Evolutionary conservation across 768 basidiomycete species (phyloP).

Genomic region (Macrolepiota dolichaula): DNA sequence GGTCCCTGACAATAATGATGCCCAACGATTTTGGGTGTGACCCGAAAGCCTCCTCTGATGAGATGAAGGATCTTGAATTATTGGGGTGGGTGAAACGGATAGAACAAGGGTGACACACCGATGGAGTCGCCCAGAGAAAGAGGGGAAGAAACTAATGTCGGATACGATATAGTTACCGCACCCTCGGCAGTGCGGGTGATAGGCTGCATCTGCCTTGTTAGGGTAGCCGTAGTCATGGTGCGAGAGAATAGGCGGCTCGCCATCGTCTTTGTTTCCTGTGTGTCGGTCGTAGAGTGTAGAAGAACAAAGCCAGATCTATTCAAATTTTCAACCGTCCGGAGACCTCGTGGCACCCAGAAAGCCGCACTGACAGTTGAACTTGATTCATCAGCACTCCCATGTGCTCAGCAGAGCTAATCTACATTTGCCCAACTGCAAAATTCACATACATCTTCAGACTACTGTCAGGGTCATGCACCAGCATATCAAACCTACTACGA

Average conservation of each 20-base stretch:
- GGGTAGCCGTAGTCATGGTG: constrained; percentile 11
- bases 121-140: constrained; percentile 42
- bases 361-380: neutral
- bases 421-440: neutral
- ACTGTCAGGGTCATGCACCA: too few relatives aligned
- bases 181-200: constrained; percentile 21
- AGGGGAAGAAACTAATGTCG: constrained; percentile 22
- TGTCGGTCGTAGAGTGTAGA: neutral
- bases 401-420: neutral
- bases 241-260: constrained; percentile 7
- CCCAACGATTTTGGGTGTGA: constrained; percentile 74
- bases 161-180: constrained; percentile 28
- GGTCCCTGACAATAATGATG: constrained; percentile 76
- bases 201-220: constrained; percentile 6
- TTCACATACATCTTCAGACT: neutral
- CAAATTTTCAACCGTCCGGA: neutral
- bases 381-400: neutral
- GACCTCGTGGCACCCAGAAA: neutral
- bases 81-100: neutral
- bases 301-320: neutral
- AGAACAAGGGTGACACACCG: constrained; percentile 33
- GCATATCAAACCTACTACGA: neutral
- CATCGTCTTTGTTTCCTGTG: neutral
- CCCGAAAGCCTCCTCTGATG: constrained; percentile 76
- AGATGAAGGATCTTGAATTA: neutral